Evolutionary conservation across 129 eudicot genomes (phyloP).

Genomic region (Flaveria ramosissima): DNA sequence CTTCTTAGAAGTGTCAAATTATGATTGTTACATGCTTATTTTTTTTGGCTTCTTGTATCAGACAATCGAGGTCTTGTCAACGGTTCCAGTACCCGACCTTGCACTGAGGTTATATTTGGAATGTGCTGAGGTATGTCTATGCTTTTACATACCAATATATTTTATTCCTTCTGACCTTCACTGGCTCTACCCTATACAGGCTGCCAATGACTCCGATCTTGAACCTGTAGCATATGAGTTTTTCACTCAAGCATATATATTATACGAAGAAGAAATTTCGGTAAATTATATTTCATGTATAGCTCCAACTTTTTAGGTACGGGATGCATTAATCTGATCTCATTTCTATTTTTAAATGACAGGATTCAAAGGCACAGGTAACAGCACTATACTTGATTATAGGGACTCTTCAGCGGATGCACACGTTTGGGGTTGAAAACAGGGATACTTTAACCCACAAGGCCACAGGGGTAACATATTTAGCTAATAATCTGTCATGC

Average conservation of each 20-base stretch:
- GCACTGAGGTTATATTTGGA: conserved; percentile 84
- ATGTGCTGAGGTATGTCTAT: conserved; percentile 82
- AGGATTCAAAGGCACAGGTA: conserved; percentile 97
- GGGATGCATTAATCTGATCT: conserved; percentile 9
- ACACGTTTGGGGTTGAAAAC: conserved; percentile 90
- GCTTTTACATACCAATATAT: background rate
- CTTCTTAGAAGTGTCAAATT: background rate
- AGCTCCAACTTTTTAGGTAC: background rate
- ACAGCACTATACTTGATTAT: conserved; percentile 85
- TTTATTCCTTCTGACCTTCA: background rate
- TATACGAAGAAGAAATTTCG: conserved; percentile 96
- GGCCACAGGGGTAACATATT: conserved; percentile 89
- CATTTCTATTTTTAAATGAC: conserved; percentile 17
- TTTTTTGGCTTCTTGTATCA: conserved; percentile 35
- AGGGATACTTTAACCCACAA: conserved; percentile 97
- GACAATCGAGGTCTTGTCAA: conserved; percentile 76
- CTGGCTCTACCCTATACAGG: conserved; percentile 43
- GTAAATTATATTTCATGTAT: conserved; percentile 33
- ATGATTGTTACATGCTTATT: conserved; percentile 16
- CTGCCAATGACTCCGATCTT: conserved; percentile 92
- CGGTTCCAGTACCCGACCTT: conserved; percentile 85
- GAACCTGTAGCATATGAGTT: conserved; percentile 99
- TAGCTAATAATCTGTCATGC: conserved; percentile 9
- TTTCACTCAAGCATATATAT: conserved; percentile 96
- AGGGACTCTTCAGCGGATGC: conserved; percentile 98